Conservation (phyloP, 352 stramenopile species). For the Phytophthora tubulina region DNA sequence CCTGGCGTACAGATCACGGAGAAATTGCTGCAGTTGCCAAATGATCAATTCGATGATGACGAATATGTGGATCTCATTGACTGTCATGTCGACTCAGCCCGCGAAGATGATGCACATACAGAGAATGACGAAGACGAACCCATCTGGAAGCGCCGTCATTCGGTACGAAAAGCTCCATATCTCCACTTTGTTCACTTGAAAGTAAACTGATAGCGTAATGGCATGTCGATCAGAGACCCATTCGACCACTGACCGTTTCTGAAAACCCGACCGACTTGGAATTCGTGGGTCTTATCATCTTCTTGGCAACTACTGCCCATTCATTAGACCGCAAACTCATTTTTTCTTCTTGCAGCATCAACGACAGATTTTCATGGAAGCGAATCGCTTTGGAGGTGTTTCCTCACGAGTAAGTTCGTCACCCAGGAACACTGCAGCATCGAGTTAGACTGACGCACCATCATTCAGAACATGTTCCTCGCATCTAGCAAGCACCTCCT, state of each 20-base stretch:
- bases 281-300: conserved; percentile 39
- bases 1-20: conserved; percentile 66
- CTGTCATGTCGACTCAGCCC: conserved; percentile 70
- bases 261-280: conserved; percentile 67
- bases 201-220: conserved; percentile 7
- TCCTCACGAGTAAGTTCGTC: conserved; percentile 50
- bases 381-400: conserved; percentile 59
- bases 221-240: conserved; percentile 44
- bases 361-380: conserved; percentile 71
- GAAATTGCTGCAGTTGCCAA: conserved; percentile 63
- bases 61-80: conserved; percentile 79
- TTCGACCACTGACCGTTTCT: conserved; percentile 48
- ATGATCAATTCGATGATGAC: conserved; percentile 62
- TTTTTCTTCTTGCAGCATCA: conserved; percentile 47
- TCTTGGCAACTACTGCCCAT: not conserved
- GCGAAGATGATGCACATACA: conserved; percentile 40
- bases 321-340: not conserved
- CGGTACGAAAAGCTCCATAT: conserved; percentile 27
- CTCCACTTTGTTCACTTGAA: not conserved
- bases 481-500: conserved; percentile 55
- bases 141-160: conserved; percentile 63
- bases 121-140: conserved; percentile 32
- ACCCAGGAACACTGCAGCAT: not conserved
- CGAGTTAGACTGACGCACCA: not conserved
- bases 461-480: conserved; percentile 54